Conservation (phyloP, 371 early-diverging fungal species). For the Massospora cicadina region DNA sequence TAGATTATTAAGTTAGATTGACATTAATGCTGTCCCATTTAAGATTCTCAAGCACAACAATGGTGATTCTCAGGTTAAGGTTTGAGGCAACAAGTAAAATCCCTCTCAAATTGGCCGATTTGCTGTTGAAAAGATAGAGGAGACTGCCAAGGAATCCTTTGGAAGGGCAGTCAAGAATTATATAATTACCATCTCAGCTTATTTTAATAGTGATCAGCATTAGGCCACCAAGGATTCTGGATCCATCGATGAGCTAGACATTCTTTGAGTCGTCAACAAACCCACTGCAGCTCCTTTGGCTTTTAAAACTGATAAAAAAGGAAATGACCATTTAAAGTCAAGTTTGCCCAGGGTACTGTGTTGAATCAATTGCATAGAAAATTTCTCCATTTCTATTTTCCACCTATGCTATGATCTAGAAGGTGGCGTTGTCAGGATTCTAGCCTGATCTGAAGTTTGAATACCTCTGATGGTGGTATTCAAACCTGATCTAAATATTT, state of each 20-base stretch:
- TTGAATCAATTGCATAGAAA: too few species aligned
- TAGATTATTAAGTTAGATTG: constrained; percentile 70
- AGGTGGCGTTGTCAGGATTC: too few species aligned
- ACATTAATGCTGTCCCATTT: constrained; percentile 75
- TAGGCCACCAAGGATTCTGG: constrained; percentile 99
- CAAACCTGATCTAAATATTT: too few species aligned
- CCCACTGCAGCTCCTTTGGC: constrained; percentile 99
- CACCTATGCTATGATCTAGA: too few species aligned
- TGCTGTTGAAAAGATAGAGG: constrained; percentile 89
- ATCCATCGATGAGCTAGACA: constrained; percentile 88
- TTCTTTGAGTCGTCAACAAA: constrained; percentile 97
- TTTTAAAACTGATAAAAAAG: constrained; percentile 89
- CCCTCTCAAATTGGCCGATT: constrained; percentile 92
- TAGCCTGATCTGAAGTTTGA: too few species aligned
- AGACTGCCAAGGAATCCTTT: constrained; percentile 77
- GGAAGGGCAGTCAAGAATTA: constrained; percentile 76
- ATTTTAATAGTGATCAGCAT: constrained; percentile 92
- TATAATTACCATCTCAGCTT: constrained; percentile 84
- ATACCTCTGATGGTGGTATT: too few species aligned
- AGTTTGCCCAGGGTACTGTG: too few species aligned
- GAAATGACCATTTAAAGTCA: too few species aligned
- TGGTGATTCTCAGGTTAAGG: constrained; percentile 96
- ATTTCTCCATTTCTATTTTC: too few species aligned
- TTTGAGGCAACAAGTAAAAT: constrained; percentile 77
- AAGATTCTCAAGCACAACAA: constrained; percentile 79